These are phyloP conservation scores for Anthostomella pinea DNA, from an alignment of 2,329 filamentous ascomycete genomes.

Conservation along the genomic window DNA sequence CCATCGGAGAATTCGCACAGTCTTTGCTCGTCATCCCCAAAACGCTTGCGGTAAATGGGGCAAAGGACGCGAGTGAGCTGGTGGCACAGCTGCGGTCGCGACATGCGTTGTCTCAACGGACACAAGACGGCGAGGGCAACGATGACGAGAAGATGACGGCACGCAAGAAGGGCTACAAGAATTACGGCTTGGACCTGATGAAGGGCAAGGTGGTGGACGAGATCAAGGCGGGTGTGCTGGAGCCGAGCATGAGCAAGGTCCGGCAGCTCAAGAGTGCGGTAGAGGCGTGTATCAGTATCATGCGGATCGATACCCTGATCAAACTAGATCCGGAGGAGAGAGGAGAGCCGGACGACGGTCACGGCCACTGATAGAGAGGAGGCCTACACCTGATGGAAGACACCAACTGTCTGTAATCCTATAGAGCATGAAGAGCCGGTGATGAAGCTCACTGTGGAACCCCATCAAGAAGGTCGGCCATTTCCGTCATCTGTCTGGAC, in stretches of 20 bases:
- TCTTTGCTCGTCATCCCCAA: constrained; percentile 93
- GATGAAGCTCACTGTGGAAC: too few species aligned
- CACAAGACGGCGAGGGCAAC: constrained; percentile 76
- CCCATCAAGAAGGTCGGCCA: too few species aligned
- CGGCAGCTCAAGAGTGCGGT: constrained; percentile 98
- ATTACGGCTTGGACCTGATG: constrained; percentile 89
- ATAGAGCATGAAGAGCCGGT: too few species aligned
- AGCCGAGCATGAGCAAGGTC: constrained; percentile 97
- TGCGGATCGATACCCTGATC: constrained; percentile 98
- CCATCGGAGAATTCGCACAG: constrained; percentile 96
- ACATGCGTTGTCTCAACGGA: constrained; percentile 90
- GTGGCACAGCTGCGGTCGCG: constrained; percentile 92
- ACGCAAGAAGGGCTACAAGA: constrained; percentile 96
- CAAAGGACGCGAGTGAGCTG: constrained; percentile 92
- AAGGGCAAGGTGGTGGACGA: constrained; percentile 91
- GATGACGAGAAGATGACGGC: constrained; percentile 88
- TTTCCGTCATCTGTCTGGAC: too few species aligned
- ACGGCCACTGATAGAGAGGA: constrained; percentile 64
- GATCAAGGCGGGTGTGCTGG: constrained; percentile 90
- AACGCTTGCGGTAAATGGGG: constrained; percentile 93
- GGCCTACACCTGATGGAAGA: too few species aligned
- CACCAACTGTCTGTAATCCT: constrained; percentile 17
- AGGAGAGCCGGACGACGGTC: constrained; percentile 73
- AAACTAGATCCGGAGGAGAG: constrained; percentile 90
- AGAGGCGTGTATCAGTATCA: constrained; percentile 97